These are phyloP conservation scores for Ulmus americana DNA, from an alignment of 331 rosid genomes.

Conservation along the genomic window DNA sequence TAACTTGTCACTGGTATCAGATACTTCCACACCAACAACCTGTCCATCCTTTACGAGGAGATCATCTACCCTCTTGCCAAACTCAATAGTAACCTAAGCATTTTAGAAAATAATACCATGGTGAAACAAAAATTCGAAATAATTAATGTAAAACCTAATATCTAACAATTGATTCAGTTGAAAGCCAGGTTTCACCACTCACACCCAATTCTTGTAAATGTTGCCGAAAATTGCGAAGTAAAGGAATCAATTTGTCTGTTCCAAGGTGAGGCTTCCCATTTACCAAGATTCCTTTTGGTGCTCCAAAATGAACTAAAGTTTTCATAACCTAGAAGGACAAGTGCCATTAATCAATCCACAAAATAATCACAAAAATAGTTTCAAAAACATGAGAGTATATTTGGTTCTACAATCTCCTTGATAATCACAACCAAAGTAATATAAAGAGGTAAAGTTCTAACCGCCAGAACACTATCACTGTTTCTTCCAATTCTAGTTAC, in stretches of 20 bases:
- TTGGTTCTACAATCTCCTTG: background rate
- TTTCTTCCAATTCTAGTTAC: slow-evolving; percentile 95
- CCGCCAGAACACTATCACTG: slow-evolving; percentile 83
- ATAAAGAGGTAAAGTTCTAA: slow-evolving; percentile 31
- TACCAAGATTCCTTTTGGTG: slow-evolving; percentile 72
- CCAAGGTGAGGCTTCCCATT: slow-evolving; percentile 95
- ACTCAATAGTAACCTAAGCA: slow-evolving; percentile 72
- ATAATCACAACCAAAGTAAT: background rate
- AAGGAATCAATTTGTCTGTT: slow-evolving; percentile 86
- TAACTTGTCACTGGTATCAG: slow-evolving; percentile 58
- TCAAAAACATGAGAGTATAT: background rate
- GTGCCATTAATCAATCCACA: slow-evolving; percentile 1
- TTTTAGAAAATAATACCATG: slow-evolving; percentile 14
- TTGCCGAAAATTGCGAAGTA: slow-evolving; percentile 81
- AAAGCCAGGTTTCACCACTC: slow-evolving; percentile 37
- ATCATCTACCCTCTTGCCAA: slow-evolving; percentile 88
- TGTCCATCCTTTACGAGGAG: slow-evolving; percentile 53
- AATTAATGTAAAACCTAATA: slow-evolving; percentile 15
- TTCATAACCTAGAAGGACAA: slow-evolving; percentile 62
- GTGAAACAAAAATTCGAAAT: slow-evolving; percentile 15
- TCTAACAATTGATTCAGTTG: slow-evolving; percentile 7
- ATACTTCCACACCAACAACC: slow-evolving; percentile 55
- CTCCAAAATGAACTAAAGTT: slow-evolving; percentile 88
- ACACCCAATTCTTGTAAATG: slow-evolving; percentile 79
- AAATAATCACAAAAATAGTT: background rate